phyloP scores from a whole-genome alignment of 129 eudicot species.

The Pittosporum tobira region DNA sequence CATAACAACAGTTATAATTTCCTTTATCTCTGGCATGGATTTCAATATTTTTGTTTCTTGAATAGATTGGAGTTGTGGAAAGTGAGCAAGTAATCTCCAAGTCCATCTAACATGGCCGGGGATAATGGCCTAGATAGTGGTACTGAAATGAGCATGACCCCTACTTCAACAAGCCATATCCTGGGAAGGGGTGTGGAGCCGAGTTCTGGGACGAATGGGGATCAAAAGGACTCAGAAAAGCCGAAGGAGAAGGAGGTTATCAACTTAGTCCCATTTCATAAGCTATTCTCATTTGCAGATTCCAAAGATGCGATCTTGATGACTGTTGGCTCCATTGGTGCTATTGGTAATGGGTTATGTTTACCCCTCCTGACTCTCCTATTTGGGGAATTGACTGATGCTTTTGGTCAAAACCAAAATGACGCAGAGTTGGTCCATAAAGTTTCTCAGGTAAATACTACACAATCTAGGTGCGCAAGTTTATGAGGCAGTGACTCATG shows the following conservation, averaged over 20 bases:
- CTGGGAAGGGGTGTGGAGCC: not conserved
- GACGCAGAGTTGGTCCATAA: slow-evolving; percentile 14
- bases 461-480: not conserved
- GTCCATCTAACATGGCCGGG: no score
- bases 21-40: no score
- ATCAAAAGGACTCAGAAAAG: not conserved
- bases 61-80: no score
- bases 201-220: not conserved
- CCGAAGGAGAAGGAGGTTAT: slow-evolving; percentile 2
- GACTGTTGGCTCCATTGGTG: slow-evolving; percentile 35
- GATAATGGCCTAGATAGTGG: no score
- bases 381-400: slow-evolving; percentile 31
- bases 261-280: not conserved
- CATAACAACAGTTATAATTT: no score
- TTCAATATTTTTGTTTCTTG: no score
- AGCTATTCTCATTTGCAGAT: slow-evolving; percentile 1
- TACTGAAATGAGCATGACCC: no score
- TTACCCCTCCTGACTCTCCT: slow-evolving; percentile 36
- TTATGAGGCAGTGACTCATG: no score
- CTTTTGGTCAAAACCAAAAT: slow-evolving; percentile 27
- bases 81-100: no score
- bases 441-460: slow-evolving; percentile 28
- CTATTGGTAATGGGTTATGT: slow-evolving; percentile 30
- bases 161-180: not conserved
- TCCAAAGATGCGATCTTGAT: slow-evolving; percentile 13